Base-by-base conservation (phyloP, 176 grass and related monocot genomes). In the Miscanthus lutarioriparius region DNA sequence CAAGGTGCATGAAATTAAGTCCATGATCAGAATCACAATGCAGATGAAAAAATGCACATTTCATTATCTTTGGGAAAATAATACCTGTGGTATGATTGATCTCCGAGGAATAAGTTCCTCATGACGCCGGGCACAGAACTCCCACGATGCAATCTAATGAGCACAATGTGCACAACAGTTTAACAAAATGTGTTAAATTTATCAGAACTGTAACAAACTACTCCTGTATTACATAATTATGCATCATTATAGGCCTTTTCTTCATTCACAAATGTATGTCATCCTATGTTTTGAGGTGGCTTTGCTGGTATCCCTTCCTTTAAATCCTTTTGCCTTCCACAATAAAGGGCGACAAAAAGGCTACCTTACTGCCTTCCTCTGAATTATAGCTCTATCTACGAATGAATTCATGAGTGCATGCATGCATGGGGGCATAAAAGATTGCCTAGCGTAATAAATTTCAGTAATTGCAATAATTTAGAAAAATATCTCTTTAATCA, bases 101-200 rank as follows among this genome's bases (percentile, higher is more conserved):
- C 96, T 96, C 76, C 91, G 87, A 27, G 96, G 96, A 87, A 99
- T 92, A 85, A 99, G 93, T 75, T 99, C 96, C 75, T 99, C 96
- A 2, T 99, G 96, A 51, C 74, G 87, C 86, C 93, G 90, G 11
- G 96, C 96, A 89, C 96, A 99, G 33, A 96, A 99, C 66, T 96
- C 93, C 93, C 96, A 99, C 26, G 93, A 99, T 79, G 93, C 88
- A 79, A 99, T 99, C 96, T 96, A 41, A 81, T 14, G n/a, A 80
- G 69, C 75, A 79, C 13, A 90, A 19, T 22, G 20, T 17, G 61
- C 48, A 37, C 2, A 83, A 63, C n/a, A 70, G 63, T 79, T 75
- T 79, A 84, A 32, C 7, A 8, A n/a, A n/a, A n/a, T n/a, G 25
- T 27, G 25, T 32, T 10, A 58, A 58, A 81, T 80, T 17, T 36